Conservation (phyloP, 148 eudicot genomes). For the Fagopyrum esculentum region DNA sequence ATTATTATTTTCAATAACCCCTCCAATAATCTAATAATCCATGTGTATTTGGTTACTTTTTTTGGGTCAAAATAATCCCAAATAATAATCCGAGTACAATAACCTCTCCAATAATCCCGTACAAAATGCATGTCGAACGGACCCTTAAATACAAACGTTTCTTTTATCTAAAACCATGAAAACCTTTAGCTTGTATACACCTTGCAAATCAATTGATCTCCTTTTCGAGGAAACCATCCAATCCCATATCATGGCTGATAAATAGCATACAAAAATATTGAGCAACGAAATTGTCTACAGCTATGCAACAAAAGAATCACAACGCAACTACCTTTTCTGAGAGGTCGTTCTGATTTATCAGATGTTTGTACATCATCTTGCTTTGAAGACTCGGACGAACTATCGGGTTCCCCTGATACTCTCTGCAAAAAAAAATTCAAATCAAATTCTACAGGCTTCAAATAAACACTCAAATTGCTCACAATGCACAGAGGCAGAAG, state of each 20-base stretch:
- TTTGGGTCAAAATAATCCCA: too few species aligned
- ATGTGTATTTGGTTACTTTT: too few species aligned
- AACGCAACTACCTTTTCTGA: conserved; percentile 59
- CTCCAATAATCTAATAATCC: too few species aligned
- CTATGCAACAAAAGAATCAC: conserved; percentile 11
- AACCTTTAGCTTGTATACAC: background rate
- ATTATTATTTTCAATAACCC: too few species aligned
- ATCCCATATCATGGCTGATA: background rate
- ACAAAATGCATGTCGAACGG: too few species aligned
- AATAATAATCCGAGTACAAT: too few species aligned
- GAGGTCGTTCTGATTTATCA: conserved; percentile 36
- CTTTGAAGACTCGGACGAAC: conserved; percentile 59
- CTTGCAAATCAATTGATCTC: background rate
- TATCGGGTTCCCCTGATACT: conserved; percentile 65
- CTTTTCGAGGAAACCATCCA: background rate
- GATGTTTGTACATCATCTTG: conserved; percentile 39
- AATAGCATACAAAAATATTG: background rate
- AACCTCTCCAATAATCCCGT: too few species aligned
- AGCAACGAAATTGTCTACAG: background rate
- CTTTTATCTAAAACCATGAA: background rate
- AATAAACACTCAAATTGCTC: background rate
- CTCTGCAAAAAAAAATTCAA: conserved; percentile 28
- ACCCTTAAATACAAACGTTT: background rate
- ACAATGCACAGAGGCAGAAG: background rate
- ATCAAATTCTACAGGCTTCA: background rate